Percentiles rank a stretch among this genome's conserved stretches.
Conservation (phyloP, 352 stramenopile genomes). For the Phytopythium mirpurense region DNA sequence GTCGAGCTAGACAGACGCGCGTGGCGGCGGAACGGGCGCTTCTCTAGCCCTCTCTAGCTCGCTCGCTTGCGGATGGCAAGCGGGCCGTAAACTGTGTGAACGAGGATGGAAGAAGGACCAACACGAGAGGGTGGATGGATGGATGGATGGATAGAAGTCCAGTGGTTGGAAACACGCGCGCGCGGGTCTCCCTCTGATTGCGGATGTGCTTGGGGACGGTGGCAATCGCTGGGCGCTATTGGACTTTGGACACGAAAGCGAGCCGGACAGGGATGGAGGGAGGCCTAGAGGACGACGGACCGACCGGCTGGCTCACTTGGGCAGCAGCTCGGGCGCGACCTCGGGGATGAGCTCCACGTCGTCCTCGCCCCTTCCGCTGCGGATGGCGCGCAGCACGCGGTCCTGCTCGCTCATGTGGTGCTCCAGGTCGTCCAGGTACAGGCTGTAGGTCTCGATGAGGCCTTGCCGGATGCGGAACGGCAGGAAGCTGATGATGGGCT, state of each 20-base stretch:
- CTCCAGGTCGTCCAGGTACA: conserved; percentile 82
- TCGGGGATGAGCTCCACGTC: conserved; percentile 14
- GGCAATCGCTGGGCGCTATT: no score
- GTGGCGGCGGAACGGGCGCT: neutral
- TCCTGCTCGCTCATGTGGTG: conserved; percentile 81
- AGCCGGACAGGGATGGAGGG: neutral
- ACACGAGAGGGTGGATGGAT: conserved; percentile 18
- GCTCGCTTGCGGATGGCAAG: neutral
- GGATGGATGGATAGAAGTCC: conserved; percentile 6
- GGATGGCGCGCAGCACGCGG: conserved; percentile 75
- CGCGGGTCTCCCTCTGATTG: neutral
- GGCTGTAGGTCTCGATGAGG: conserved; percentile 86
- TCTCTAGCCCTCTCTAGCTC: neutral
- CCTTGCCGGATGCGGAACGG: conserved; percentile 83
- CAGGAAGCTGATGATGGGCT: conserved; percentile 75
- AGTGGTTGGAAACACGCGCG: conserved; percentile 1
- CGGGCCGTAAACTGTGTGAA: conserved; percentile 7
- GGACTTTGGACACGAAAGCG: no score
- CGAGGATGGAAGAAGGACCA: conserved; percentile 19
- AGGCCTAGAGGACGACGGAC: neutral
- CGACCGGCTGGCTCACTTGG: conserved; percentile 1
- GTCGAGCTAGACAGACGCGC: conserved; percentile 1
- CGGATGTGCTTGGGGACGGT: no score
- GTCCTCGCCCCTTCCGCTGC: conserved; percentile 39
- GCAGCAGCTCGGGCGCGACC: conserved; percentile 10